These are phyloP conservation scores for Rhodotorula sp. DNA, from an alignment of 1,284 basidiomycete genomes.

Conservation along the genomic window DNA sequence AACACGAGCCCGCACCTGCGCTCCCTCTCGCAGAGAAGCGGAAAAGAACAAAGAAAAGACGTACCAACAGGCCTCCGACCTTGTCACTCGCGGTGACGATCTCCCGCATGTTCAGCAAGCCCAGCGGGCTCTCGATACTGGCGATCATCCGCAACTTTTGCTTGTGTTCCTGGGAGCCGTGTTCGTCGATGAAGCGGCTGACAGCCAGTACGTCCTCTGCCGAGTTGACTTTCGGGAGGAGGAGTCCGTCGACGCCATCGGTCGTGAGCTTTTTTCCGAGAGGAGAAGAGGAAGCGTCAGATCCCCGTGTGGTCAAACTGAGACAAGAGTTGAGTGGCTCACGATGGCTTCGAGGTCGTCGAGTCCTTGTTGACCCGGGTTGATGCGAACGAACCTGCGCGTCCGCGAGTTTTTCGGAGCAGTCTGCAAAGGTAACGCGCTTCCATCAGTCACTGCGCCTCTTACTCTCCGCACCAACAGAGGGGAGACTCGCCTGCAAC, in stretches of 20 bases:
- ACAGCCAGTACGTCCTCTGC: constrained; percentile 34
- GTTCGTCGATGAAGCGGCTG: constrained; percentile 10
- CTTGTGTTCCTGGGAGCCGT: not conserved
- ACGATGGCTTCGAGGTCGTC: constrained; percentile 69
- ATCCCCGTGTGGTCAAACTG: not conserved
- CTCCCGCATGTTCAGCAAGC: constrained; percentile 37
- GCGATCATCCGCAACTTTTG: constrained; percentile 28
- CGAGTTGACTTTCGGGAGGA: constrained; percentile 42
- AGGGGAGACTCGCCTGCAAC: not conserved
- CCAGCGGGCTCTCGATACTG: constrained; percentile 40
- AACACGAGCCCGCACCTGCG: not conserved
- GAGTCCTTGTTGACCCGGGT: constrained; percentile 67
- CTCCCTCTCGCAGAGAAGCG: not conserved
- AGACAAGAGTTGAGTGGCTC: constrained; percentile 40
- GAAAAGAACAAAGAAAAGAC: not conserved
- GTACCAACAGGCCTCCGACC: constrained; percentile 28
- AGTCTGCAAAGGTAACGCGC: not conserved
- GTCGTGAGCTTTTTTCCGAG: too few relatives aligned
- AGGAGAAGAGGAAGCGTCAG: not conserved
- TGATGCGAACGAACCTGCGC: constrained; percentile 60
- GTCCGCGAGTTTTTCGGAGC: not conserved
- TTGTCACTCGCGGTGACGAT: constrained; percentile 17
- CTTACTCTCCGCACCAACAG: too few relatives aligned
- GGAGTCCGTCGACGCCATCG: constrained; percentile 29
- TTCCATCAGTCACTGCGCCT: not conserved